Evolutionary conservation across 768 basidiomycete genomes (phyloP), one percentile per base, ranked within the genome.

Genomic region (Amanita fuliginea): DNA sequence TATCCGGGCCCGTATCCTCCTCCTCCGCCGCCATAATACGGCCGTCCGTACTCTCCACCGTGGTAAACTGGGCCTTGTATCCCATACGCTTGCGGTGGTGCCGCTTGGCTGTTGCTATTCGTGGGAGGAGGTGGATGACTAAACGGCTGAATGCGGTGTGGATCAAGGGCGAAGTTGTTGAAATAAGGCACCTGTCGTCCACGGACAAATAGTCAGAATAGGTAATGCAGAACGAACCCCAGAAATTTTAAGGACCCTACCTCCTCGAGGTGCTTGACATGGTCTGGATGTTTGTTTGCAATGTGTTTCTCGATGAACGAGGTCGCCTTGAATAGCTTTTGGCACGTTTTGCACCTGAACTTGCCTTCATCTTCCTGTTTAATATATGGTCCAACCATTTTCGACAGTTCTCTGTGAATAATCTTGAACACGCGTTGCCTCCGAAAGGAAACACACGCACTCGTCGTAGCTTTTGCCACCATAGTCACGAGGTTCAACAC

Each of bases 281-380:
- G 70, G 53, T 96, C 89, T 9, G 85, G 71, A 62, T 99, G 96
- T 64, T 98, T 98, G 63, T 94, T 91, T 10, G 83, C 78, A 53
- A 99, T 83, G 63, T 99, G 96, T 73, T 98, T 98, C 69, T 95
- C 91, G 42, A 98, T 88, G 67, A 97, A 99, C 21, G 93, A 81
- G 30, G 88, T 86, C 3, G 93, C 96, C 64, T 94, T 94, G 82
- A 99, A 99, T 18, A 98, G 74, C 70, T 99, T 99, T 67, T 83
- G 84, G 66, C 96, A 99, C 24, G 83, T 83, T 71, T 90, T 95
- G 71, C 96, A 99, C 55, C 96, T 77, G 70, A 88, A 98, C 63
- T 96, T 98, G 59, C 85, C 89, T 66, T 95, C 91, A 56, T 97
- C 95, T 66, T 98, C 95, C 62, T 92, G 87, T 67, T 94, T 94